Conservation (phyloP, 2,329 filamentous ascomycete species). For the Colletotrichum siamense region DNA sequence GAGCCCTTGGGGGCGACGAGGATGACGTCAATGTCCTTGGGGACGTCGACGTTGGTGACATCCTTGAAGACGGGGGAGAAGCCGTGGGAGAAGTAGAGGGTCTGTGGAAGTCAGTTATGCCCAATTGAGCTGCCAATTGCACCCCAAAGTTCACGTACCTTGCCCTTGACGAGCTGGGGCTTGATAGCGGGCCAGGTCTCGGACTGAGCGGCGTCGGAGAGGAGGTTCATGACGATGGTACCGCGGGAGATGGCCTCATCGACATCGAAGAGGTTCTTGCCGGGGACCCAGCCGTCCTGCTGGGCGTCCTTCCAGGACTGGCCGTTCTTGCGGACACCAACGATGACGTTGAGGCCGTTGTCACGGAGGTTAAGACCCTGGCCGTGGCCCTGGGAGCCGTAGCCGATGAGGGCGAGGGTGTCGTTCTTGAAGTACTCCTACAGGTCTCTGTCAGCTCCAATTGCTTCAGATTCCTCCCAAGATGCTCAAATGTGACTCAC, state of each 20-base stretch:
- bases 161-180: conserved; percentile 97
- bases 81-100: conserved; percentile 99
- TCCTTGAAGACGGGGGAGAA: conserved; percentile 99
- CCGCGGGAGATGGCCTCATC: conserved; percentile 94
- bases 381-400: conserved; percentile 96
- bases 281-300: conserved; percentile 97
- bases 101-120: conserved; percentile 58
- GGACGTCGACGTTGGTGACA: conserved; percentile 97
- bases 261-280: conserved; percentile 98
- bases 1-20: conserved; percentile 99
- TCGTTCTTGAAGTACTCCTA: conserved; percentile 99
- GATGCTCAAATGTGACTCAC: conserved; percentile 58
- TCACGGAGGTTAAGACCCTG: conserved; percentile 99
- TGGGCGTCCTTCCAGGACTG: conserved; percentile 97
- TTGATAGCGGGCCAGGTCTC: conserved; percentile 99
- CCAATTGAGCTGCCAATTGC: background rate
- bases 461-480: background rate
- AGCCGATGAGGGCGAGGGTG: conserved; percentile 98
- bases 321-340: conserved; percentile 98
- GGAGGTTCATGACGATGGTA: conserved; percentile 98
- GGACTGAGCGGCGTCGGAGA: conserved; percentile 95
- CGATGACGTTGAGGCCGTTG: conserved; percentile 98
- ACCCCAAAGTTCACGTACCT: conserved; percentile 65
- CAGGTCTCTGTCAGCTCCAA: conserved; percentile 16
- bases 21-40: conserved; percentile 96